Conservation (phyloP, 352 stramenopile genomes). For the Globisporangium recalcitrans region DNA sequence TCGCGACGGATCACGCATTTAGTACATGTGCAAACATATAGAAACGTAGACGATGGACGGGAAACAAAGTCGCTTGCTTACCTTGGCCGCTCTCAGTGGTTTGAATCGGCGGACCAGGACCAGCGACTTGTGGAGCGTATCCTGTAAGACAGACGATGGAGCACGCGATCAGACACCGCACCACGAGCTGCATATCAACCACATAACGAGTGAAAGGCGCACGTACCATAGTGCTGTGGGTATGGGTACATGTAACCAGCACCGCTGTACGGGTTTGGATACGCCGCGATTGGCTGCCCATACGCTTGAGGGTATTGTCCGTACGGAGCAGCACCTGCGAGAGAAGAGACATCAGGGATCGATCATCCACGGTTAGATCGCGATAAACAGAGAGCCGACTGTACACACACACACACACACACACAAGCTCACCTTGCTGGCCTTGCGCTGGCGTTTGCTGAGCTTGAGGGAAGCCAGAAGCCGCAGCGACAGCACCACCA, state of each 20-base stretch:
- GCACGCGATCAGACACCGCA: background rate
- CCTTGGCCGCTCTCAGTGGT: conserved; percentile 86
- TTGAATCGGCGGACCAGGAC: conserved; percentile 82
- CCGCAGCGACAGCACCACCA: conserved; percentile 23
- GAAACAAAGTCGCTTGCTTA: conserved; percentile 21
- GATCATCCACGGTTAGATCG: background rate
- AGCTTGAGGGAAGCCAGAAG: conserved; percentile 23
- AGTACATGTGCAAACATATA: conserved; percentile 34
- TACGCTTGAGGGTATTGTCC: conserved; percentile 70
- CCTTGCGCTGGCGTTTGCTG: conserved; percentile 30
- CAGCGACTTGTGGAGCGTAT: conserved; percentile 79
- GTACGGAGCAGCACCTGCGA: conserved; percentile 41
- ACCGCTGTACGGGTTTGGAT: conserved; percentile 63
- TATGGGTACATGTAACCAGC: conserved; percentile 86
- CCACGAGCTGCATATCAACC: background rate
- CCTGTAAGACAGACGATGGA: conserved; percentile 24
- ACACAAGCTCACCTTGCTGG: conserved; percentile 33
- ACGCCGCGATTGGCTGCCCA: conserved; percentile 64
- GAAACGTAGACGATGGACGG: background rate
- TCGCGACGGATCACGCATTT: conserved; percentile 29
- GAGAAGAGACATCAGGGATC: background rate
- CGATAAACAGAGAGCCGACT: background rate
- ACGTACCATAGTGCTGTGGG: conserved; percentile 71
- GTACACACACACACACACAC: too few species aligned
- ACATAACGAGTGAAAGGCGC: background rate